phyloP scores from a whole-genome alignment of 2,329 filamentous ascomycete species.

The Cladosporium sp. region DNA sequence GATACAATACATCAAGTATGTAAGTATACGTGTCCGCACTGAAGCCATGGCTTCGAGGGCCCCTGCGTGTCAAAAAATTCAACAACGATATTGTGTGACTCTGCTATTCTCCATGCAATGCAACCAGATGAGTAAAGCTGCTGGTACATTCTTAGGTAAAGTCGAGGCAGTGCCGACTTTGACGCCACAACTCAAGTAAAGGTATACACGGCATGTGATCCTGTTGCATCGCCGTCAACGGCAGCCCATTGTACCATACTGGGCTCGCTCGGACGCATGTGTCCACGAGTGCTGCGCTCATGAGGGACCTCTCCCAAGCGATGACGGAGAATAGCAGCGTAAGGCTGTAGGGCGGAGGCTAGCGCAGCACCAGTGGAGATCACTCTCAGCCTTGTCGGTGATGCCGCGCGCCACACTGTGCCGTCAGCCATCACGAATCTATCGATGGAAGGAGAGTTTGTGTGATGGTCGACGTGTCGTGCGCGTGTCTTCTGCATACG shows the following conservation, averaged over 20 bases:
- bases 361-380: conserved; percentile 8
- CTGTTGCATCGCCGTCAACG: not conserved
- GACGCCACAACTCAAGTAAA: not conserved
- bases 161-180: not conserved
- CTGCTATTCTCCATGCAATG: not conserved
- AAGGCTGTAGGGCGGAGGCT: conserved; percentile 11
- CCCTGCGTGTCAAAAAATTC: too few relatives aligned
- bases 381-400: conserved; percentile 13
- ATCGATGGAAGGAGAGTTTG: not conserved
- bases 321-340: not conserved
- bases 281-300: not conserved
- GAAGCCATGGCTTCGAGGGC: too few relatives aligned
- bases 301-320: not conserved
- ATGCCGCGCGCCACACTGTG: not conserved
- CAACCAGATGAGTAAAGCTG: not conserved
- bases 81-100: too few relatives aligned
- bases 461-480: not conserved
- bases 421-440: conserved; percentile 4
- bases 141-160: not conserved
- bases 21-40: too few relatives aligned
- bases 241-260: not conserved
- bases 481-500: not conserved
- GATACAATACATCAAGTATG: too few relatives aligned
- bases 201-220: not conserved
- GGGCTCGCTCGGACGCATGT: not conserved